phyloP scores from a whole-genome alignment of 1,284 basidiomycete species.

The Pterulicium gracile region DNA sequence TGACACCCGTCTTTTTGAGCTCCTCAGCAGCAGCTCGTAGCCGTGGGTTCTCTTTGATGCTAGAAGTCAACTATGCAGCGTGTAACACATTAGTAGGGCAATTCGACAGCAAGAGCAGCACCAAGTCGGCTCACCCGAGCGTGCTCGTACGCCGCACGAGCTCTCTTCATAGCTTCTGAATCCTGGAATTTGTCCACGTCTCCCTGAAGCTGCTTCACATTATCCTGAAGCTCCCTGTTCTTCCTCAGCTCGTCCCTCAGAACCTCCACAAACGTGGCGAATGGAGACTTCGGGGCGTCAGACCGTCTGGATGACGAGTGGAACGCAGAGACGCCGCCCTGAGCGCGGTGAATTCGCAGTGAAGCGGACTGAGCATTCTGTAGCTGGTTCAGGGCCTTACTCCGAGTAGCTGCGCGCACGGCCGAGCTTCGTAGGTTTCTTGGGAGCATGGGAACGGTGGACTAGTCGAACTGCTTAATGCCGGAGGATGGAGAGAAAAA shows the following conservation, averaged over 20 bases:
- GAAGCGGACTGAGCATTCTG: slow-evolving; percentile 19
- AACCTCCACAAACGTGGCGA: slow-evolving; percentile 93
- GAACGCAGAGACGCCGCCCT: slow-evolving; percentile 33
- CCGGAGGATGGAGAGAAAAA: too few species aligned
- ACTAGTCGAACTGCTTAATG: too few species aligned
- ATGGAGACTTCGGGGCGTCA: slow-evolving; percentile 82
- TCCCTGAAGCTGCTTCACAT: slow-evolving; percentile 94
- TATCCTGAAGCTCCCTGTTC: slow-evolving; percentile 91
- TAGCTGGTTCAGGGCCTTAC: slow-evolving; percentile 15
- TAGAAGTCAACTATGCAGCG: slow-evolving; percentile 64
- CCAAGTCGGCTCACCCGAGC: slow-evolving; percentile 59
- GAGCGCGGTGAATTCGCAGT: slow-evolving; percentile 28
- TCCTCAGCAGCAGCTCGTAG: slow-evolving; percentile 88
- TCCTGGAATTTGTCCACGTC: slow-evolving; percentile 97
- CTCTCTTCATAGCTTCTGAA: slow-evolving; percentile 91
- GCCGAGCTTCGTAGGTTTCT: slow-evolving; percentile 28
- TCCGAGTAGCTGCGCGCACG: slow-evolving; percentile 18
- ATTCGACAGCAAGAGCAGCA: slow-evolving; percentile 4
- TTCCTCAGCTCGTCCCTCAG: slow-evolving; percentile 88
- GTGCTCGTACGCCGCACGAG: slow-evolving; percentile 85
- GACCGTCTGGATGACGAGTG: slow-evolving; percentile 54
- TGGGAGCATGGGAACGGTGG: slow-evolving; percentile 22
- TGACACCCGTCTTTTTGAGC: slow-evolving; percentile 80
- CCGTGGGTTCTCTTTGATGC: slow-evolving; percentile 94
- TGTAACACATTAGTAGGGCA: slow-evolving; percentile 6